Evolutionary conservation across 73 alveolate genomes (phyloP).

Genomic region (Uronychia setigera): DNA sequence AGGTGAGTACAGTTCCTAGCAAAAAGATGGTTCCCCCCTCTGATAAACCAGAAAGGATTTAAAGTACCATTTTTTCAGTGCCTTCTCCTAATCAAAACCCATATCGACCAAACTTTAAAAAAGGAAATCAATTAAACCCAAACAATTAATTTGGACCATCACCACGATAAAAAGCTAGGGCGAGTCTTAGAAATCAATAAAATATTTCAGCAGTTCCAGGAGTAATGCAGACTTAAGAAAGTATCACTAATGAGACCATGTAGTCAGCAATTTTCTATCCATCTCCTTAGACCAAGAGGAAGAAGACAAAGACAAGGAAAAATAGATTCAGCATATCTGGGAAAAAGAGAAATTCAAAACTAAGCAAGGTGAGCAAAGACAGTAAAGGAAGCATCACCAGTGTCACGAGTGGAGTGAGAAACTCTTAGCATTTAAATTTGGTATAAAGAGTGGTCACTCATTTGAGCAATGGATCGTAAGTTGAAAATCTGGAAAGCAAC

Average conservation of each 20-base stretch:
- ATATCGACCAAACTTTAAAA: neutral
- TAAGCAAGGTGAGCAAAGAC: neutral
- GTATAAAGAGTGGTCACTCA: neutral
- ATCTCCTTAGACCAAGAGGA: neutral
- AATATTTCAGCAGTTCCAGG: no score
- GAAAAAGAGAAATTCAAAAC: neutral
- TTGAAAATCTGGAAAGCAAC: neutral
- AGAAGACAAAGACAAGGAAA: neutral
- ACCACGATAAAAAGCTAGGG: no score
- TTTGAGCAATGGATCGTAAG: neutral
- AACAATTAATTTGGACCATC: no score
- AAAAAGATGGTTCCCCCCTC: no score
- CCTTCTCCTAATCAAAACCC: neutral
- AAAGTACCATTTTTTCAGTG: neutral
- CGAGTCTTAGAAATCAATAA: no score
- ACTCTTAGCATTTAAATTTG: neutral
- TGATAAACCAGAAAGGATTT: neutral
- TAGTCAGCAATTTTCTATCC: neutral
- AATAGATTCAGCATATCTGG: neutral
- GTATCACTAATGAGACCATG: neutral
- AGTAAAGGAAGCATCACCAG: neutral
- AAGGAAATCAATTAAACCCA: neutral
- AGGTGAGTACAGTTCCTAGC: no score
- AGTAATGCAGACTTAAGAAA: neutral
- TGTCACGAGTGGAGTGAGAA: no score